Evolutionary conservation across 768 basidiomycete species (phyloP).

Genomic region (Cystofilobasidium macerans): DNA sequence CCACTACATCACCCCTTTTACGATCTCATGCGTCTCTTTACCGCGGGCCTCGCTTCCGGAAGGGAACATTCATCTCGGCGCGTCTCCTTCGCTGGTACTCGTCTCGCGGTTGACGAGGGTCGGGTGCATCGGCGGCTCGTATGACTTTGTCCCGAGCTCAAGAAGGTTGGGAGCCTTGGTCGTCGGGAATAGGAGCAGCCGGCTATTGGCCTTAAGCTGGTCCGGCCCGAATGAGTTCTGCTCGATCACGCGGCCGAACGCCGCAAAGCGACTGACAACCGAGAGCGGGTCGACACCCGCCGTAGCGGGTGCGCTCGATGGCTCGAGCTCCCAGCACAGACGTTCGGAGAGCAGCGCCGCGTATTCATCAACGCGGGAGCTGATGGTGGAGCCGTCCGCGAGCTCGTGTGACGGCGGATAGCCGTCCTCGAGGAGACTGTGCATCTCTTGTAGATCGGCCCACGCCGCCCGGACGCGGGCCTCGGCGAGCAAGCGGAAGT

Average conservation of each 20-base stretch:
- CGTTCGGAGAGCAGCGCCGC: conserved; percentile 13
- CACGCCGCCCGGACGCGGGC: conserved; percentile 1
- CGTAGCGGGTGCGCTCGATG: background rate
- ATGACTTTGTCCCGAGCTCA: background rate
- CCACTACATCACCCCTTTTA: too few species aligned
- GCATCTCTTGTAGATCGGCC: background rate
- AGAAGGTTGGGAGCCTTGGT: background rate
- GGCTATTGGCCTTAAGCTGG: background rate
- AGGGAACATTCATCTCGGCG: background rate
- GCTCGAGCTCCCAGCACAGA: conserved; percentile 11
- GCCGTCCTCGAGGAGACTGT: background rate
- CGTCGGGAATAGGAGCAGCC: background rate
- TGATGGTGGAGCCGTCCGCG: conserved; percentile 10
- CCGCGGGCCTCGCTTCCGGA: background rate
- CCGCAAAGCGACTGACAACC: background rate
- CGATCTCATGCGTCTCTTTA: too few species aligned
- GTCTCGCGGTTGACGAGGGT: background rate
- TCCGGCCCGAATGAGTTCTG: background rate
- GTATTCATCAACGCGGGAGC: conserved; percentile 4
- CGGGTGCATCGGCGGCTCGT: background rate
- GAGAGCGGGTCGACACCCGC: background rate
- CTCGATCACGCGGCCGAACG: background rate
- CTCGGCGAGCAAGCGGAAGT: background rate
- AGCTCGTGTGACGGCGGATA: background rate
- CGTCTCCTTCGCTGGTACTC: too few species aligned